These are phyloP conservation scores for Nakazawaea wickerhamii DNA, from an alignment of 805 yeast genomes.

Conservation along the genomic window DNA sequence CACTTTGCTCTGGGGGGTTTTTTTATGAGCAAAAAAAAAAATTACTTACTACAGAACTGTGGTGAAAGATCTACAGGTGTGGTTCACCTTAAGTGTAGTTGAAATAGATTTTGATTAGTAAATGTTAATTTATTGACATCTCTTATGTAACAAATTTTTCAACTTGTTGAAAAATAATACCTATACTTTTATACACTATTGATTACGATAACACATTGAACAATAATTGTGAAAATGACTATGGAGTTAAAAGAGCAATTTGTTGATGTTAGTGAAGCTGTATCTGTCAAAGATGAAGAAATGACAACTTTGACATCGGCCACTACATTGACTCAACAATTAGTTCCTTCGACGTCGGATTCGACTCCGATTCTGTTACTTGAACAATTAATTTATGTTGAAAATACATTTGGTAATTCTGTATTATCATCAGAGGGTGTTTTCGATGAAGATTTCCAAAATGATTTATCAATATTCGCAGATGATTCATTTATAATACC, in stretches of 20 bases:
- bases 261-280: not conserved
- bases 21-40: not conserved
- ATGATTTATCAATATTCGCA: constrained; percentile 75
- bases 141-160: no score
- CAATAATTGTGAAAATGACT: not conserved
- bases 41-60: not conserved
- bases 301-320: not conserved
- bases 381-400: constrained; percentile 8
- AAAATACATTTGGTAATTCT: not conserved
- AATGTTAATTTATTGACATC: no score
- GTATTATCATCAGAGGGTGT: constrained; percentile 14
- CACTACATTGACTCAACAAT: not conserved
- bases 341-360: constrained; percentile 1
- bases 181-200: not conserved
- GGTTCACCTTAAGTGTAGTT: not conserved
- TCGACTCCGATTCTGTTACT: constrained; percentile 4
- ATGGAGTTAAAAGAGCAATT: not conserved
- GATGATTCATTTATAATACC: constrained; percentile 77
- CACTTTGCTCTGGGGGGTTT: not conserved
- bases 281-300: not conserved
- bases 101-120: no score
- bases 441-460: constrained; percentile 47
- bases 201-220: no score
- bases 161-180: not conserved
- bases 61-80: not conserved